Base-by-base conservation (phyloP, 1,284 basidiomycete species). In the Vanrija sp. region DNA sequence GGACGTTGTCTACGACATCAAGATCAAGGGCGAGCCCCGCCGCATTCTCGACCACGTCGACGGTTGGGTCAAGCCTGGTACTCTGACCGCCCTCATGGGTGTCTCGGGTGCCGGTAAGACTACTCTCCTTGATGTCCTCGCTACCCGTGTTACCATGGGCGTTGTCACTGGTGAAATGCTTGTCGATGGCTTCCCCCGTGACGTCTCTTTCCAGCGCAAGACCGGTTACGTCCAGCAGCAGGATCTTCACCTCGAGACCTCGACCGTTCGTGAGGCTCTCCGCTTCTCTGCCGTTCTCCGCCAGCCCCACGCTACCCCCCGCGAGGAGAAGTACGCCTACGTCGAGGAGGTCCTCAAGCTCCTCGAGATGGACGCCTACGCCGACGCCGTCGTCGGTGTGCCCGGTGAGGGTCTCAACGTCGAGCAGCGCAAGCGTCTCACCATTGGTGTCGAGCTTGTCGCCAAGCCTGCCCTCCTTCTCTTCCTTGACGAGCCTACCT, bases 51-150 rank as follows among this genome's bases (percentile, higher is more conserved):
- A 91, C 64, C 81, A 89, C 60, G 83, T 95, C 7, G 86, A 84
- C 51, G 92, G 92, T 0, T 94, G 83, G 72, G 89, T 91, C 39
- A 83, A 82, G 19, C 89, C 88, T 0, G 87, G 88, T 6, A 89
- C 85, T 64, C 77, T 94, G 52, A 91, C 91, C 78, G 63, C 82
- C 52, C 63, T 69, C 5, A 78, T 83, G 80, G 82, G 82, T 77
- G 69, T 87, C 53, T 88, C 86, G 15, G 92, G 91, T 41, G 81
- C 81, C 9, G 81, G 81, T 24, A 87, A 88, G 81, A 90, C 87
- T 1, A 89, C 87, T 0, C 75, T 92, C 0, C 78, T 94, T 47
- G 90, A 95, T 68, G 89, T 88, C 1, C 78, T 95, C 6, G 89
- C 91, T 0, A 82, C 87, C 56, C 84, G 90, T 15, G 83, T 83